Percentiles rank a stretch among this genome's conserved stretches.
Conservation (phyloP, 1,284 basidiomycete species). For the Irpex sp. region DNA sequence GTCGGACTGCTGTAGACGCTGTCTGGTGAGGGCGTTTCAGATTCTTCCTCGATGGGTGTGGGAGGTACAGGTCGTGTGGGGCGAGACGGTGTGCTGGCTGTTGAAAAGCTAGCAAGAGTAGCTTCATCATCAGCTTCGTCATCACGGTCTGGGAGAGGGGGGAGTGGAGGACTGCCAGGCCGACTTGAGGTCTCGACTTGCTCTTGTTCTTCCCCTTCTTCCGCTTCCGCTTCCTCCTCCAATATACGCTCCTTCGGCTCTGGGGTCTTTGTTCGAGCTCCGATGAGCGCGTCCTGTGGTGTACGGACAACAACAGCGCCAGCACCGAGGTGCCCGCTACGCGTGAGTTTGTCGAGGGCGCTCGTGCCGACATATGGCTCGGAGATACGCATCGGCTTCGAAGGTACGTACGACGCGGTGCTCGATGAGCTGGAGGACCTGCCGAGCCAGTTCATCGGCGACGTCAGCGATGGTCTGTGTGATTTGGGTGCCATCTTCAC, state of each 20-base stretch:
- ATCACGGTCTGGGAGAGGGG: conserved; percentile 41
- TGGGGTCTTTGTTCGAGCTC: conserved; percentile 12
- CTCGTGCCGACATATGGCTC: conserved; percentile 52
- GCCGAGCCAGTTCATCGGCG: conserved; percentile 31
- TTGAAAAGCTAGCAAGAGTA: conserved; percentile 12
- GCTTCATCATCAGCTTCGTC: conserved; percentile 20
- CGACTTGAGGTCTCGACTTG: conserved; percentile 6
- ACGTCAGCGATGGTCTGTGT: conserved; percentile 30
- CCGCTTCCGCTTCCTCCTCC: conserved; percentile 26
- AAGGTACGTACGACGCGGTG: conserved; percentile 25
- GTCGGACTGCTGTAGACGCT: conserved; percentile 11
- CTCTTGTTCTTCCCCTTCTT: conserved; percentile 17
- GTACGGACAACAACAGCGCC: conserved; percentile 73
- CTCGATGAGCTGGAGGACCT: conserved; percentile 28
- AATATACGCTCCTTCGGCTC: conserved; percentile 17
- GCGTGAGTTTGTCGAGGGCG: conserved; percentile 42
- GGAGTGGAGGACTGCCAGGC: conserved; percentile 50
- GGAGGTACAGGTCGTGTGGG: conserved; percentile 36
- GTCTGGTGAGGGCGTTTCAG: conserved; percentile 7
- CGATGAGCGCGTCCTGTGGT: conserved; percentile 63
- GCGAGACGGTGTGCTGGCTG: conserved; percentile 28
- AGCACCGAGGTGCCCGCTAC: conserved; percentile 51
- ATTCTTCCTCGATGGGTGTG: conserved; percentile 20
- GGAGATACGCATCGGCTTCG: conserved; percentile 52
- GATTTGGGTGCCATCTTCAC: conserved; percentile 14